Conservation (phyloP, 1,284 basidiomycete genomes). For the Puccinia novopanici region DNA sequence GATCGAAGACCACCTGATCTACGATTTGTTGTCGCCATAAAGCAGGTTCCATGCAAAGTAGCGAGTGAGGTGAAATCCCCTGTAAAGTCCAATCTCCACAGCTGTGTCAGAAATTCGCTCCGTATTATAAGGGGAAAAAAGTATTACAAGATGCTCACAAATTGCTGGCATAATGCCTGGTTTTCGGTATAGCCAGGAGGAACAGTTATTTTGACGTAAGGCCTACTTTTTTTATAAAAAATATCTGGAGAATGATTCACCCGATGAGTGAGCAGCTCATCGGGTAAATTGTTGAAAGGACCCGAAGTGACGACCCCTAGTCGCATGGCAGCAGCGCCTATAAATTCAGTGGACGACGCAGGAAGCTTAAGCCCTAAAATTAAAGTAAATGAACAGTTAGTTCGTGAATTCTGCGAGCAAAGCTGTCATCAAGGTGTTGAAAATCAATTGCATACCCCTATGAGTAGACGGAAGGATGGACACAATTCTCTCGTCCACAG, state of each 20-base stretch:
- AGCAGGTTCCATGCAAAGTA: slow-evolving; percentile 37
- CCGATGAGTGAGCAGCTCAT: slow-evolving; percentile 16
- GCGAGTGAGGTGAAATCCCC: slow-evolving; percentile 37
- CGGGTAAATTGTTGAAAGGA: slow-evolving; percentile 15
- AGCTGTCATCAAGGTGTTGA: background rate
- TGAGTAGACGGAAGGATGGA: background rate
- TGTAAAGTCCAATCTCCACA: background rate
- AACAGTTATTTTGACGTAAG: slow-evolving; percentile 19
- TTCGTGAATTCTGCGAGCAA: background rate
- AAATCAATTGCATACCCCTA: background rate
- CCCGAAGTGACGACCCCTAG: background rate
- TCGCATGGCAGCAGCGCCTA: slow-evolving; percentile 21
- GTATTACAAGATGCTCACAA: slow-evolving; percentile 7
- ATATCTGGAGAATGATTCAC: slow-evolving; percentile 20
- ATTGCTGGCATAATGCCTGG: slow-evolving; percentile 34
- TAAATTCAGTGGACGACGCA: background rate
- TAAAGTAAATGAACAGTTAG: background rate
- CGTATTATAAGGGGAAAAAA: background rate
- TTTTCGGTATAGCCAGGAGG: slow-evolving; percentile 35
- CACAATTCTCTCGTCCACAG: background rate
- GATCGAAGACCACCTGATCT: slow-evolving; percentile 27
- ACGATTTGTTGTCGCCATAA: slow-evolving; percentile 39
- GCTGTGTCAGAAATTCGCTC: background rate
- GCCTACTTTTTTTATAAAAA: slow-evolving; percentile 32
- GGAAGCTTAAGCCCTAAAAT: background rate